Evolutionary conservation across 2,329 filamentous ascomycete species (phyloP), one percentile per base, ranked within the genome.

Genomic region (Mycosphaerella sp.): DNA sequence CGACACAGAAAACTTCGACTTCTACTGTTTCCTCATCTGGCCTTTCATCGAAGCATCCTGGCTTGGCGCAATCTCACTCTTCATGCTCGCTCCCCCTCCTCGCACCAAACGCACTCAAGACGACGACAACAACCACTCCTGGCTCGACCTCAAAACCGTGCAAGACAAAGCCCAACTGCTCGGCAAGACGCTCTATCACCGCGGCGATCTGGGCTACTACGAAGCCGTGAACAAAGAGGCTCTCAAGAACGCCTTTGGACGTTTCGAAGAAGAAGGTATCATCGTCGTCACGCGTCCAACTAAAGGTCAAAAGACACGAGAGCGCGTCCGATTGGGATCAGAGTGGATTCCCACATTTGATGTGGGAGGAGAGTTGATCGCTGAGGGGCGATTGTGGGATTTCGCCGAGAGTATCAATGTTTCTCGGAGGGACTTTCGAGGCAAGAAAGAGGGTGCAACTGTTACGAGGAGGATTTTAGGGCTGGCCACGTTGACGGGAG

Each of bases 161-260:
- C 88, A 96, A 62, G 84, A 89, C 65, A 86, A 81, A 62, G 88
- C 91, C 0, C 66, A 70, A 23, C 63, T 92, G 81, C 82, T 96
- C 31, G 93, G 93, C 51, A 97, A 98, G 73, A 97, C 93, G 0
- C 79, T 98, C 1, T 98, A 96, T 67, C 92, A 98, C 69, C 92
- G 98, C 74, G 93, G 93, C 53, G 93, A 98, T 66, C 81, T 98
- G 8, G 91, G 86, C 31, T 98, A 98, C 73, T 97, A 96, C 63
- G 93, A 98, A 73, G 91, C 93, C 2, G 92, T 98, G 60, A 98
- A 98, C 76, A 96, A 96, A 65, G 92, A 98, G 71, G 95, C 91
- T 0, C 80, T 98, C 53, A 95, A 93, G 67, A 98, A 98, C 70
- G 86, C 91, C 0, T 96, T 92, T 71, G 79, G 82, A 38, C 83